These are phyloP conservation scores for Ophiostoma sp. DNA, from an alignment of 2,329 filamentous ascomycete genomes.

Conservation along the genomic window DNA sequence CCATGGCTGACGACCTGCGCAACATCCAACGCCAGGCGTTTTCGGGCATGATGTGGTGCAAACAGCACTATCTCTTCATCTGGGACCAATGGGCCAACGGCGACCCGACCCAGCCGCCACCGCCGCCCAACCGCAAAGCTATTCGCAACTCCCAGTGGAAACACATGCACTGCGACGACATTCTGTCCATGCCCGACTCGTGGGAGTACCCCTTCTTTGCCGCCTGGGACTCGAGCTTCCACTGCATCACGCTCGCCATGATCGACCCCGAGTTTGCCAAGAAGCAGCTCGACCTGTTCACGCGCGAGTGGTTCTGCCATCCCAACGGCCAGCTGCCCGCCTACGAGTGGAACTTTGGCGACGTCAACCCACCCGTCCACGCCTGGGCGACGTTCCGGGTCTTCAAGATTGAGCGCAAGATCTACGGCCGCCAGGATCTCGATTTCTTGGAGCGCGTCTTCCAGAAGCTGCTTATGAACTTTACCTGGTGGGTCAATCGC, in stretches of 20 bases:
- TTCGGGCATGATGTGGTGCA: slow-evolving; percentile 97
- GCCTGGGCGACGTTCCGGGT: slow-evolving; percentile 93
- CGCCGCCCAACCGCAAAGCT: slow-evolving; percentile 70
- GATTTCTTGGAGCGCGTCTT: slow-evolving; percentile 96
- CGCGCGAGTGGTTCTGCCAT: slow-evolving; percentile 97
- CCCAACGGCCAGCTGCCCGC: slow-evolving; percentile 92
- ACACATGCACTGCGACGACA: slow-evolving; percentile 90
- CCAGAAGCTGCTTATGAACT: slow-evolving; percentile 91
- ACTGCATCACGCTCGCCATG: slow-evolving; percentile 94
- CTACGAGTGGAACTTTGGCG: slow-evolving; percentile 95
- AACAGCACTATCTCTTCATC: slow-evolving; percentile 93
- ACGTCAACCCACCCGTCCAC: slow-evolving; percentile 94
- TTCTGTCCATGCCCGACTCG: slow-evolving; percentile 94
- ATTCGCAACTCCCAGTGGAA: slow-evolving; percentile 89
- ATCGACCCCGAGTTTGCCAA: slow-evolving; percentile 97
- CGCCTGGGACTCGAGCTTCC: slow-evolving; percentile 95
- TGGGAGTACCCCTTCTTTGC: slow-evolving; percentile 99
- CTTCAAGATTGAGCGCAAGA: slow-evolving; percentile 97
- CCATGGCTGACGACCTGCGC: slow-evolving; percentile 86
- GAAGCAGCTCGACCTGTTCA: slow-evolving; percentile 94
- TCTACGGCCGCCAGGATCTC: slow-evolving; percentile 89
- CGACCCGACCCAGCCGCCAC: slow-evolving; percentile 81
- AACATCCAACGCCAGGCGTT: slow-evolving; percentile 95
- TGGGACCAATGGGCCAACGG: slow-evolving; percentile 98
- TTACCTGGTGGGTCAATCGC: slow-evolving; percentile 99